Percentiles rank a stretch among this genome's conserved stretches.
These are phyloP conservation scores for Alisma plantagoaquatica DNA, from an alignment of 106 monocot genomes.

Conservation along the genomic window DNA sequence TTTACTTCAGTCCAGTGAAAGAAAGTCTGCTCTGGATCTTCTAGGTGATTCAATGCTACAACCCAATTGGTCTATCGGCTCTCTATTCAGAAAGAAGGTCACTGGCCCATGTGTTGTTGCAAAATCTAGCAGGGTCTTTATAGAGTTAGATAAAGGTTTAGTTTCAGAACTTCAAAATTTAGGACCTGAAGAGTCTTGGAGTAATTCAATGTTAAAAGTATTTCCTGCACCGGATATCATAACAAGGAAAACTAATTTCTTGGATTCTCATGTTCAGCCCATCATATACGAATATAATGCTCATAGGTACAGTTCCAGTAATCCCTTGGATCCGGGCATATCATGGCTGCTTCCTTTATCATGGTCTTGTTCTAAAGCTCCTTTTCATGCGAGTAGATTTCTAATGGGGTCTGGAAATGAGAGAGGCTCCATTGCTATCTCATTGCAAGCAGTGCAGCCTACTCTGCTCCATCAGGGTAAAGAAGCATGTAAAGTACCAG, in stretches of 20 bases:
- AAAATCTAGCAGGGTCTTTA: slow-evolving; percentile 55
- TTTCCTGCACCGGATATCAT: slow-evolving; percentile 34
- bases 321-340: slow-evolving; percentile 66
- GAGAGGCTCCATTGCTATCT: slow-evolving; percentile 90
- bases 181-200: slow-evolving; percentile 25
- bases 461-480: slow-evolving; percentile 10
- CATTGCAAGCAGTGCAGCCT: slow-evolving; percentile 36
- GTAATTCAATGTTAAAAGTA: slow-evolving; percentile 41
- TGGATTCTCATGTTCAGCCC: slow-evolving; percentile 21
- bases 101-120: slow-evolving; percentile 56
- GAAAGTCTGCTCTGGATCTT: slow-evolving; percentile 4
- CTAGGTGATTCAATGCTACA: slow-evolving; percentile 27
- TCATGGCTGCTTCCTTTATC: slow-evolving; percentile 68
- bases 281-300: slow-evolving; percentile 47
- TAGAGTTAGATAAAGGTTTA: slow-evolving; percentile 66
- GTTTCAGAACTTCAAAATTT: slow-evolving; percentile 34
- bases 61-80: slow-evolving; percentile 78
- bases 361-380: slow-evolving; percentile 46
- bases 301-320: slow-evolving; percentile 18
- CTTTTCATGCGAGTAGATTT: slow-evolving; percentile 66
- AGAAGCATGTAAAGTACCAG: slow-evolving; percentile 37
- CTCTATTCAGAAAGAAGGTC: slow-evolving; percentile 62
- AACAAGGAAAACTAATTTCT: slow-evolving; percentile 24
- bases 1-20: slow-evolving; percentile 51
- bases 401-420: slow-evolving; percentile 97